Percentiles rank a stretch among this genome's conserved stretches.
phyloP scores from a whole-genome alignment of 371 early-diverging fungal genomes.

The Nosema muscidifuracis region DNA sequence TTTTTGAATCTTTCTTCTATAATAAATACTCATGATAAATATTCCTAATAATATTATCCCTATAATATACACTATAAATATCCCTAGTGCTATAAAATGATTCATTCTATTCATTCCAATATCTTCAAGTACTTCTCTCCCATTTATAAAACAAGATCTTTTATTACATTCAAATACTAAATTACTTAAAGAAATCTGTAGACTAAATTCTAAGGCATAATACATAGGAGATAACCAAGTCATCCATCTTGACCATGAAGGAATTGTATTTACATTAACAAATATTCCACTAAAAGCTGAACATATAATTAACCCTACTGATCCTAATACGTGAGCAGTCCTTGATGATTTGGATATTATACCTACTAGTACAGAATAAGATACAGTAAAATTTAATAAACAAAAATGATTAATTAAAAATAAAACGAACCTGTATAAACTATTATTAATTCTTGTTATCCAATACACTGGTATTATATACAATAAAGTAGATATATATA shows the following conservation, averaged over 20 bases:
- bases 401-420: constrained; percentile 58
- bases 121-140: not conserved
- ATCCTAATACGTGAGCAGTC: constrained; percentile 63
- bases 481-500: constrained; percentile 37
- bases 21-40: not conserved
- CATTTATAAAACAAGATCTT: not conserved
- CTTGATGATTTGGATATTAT: constrained; percentile 57
- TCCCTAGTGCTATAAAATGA: not conserved
- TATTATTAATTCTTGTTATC: constrained; percentile 61
- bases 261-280: constrained; percentile 61
- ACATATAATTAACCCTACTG: constrained; percentile 62
- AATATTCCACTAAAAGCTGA: constrained; percentile 64
- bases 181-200: constrained; percentile 9
- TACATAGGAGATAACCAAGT: constrained; percentile 60
- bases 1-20: no score
- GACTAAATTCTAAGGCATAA: constrained; percentile 55
- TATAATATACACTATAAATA: not conserved
- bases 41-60: not conserved
- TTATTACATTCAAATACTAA: not conserved
- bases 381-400: constrained; percentile 51
- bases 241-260: constrained; percentile 64
- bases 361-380: constrained; percentile 62
- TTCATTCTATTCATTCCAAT: not conserved
- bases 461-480: constrained; percentile 61
- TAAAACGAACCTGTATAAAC: constrained; percentile 56